Percentiles rank a stretch among this genome's conserved stretches.
Evolutionary conservation across 805 yeast genomes (phyloP).

Genomic region (Hyphopichia homilentoma): DNA sequence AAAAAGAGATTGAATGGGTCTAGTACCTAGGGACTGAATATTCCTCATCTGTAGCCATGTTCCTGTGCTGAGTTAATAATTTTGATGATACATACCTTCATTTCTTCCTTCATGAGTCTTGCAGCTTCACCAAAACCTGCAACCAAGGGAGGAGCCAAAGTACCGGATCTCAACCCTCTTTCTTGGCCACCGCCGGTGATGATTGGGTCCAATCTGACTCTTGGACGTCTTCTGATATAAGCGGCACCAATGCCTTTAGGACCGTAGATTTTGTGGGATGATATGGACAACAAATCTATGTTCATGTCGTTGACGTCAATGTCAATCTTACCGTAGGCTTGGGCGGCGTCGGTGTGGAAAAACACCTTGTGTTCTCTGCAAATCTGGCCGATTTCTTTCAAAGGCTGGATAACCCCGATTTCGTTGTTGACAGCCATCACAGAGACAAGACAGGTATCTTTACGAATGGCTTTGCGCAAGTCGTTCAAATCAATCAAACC

Average conservation of each 20-base stretch:
- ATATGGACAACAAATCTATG: constrained; percentile 88
- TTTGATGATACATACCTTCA: constrained; percentile 32
- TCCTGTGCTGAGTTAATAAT: too few relatives aligned
- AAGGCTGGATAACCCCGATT: constrained; percentile 95
- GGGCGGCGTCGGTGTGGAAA: constrained; percentile 98
- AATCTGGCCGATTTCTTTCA: constrained; percentile 86
- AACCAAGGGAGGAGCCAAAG: constrained; percentile 93
- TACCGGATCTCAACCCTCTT: constrained; percentile 95
- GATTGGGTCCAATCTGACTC: constrained; percentile 93
- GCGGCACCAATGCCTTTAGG: constrained; percentile 98
- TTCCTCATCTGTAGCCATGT: too few relatives aligned
- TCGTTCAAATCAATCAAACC: constrained; percentile 79
- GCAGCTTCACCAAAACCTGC: constrained; percentile 98
- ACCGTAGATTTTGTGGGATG: constrained; percentile 96
- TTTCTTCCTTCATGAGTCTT: constrained; percentile 70
- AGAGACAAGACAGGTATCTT: constrained; percentile 86
- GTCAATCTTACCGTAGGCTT: constrained; percentile 92
- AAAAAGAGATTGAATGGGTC: background rate
- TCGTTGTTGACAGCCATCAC: constrained; percentile 98
- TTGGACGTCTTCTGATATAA: constrained; percentile 94
- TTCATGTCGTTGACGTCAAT: constrained; percentile 91
- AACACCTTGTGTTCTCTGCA: constrained; percentile 87
- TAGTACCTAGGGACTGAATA: too few relatives aligned
- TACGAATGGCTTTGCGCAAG: constrained; percentile 78
- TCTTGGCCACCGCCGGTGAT: constrained; percentile 99